Percentiles rank a stretch among this genome's conserved stretches.
Conservation (phyloP, 2,329 filamentous ascomycete genomes). For the Penicillium sp. region DNA sequence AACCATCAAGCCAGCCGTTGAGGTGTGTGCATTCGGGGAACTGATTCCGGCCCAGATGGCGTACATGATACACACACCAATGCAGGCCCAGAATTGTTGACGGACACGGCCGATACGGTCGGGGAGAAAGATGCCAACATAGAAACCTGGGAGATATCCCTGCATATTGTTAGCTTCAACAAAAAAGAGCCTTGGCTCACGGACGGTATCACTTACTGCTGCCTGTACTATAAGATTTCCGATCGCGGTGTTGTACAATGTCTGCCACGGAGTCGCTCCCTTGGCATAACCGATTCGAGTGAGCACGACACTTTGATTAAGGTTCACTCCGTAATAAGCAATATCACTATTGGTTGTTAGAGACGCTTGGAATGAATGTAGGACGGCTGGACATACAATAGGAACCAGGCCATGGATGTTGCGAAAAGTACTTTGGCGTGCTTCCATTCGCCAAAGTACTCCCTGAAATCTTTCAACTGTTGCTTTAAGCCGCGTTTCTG, state of each 20-base stretch:
- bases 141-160: conserved; percentile 30
- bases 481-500: conserved; percentile 16
- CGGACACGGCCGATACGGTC: conserved; percentile 26
- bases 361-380: not conserved
- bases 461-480: conserved; percentile 32
- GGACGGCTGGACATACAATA: conserved; percentile 22
- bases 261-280: conserved; percentile 34
- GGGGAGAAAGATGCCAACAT: conserved; percentile 30
- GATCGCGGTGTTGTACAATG: conserved; percentile 38
- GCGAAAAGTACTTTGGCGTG: conserved; percentile 40
- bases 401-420: conserved; percentile 37
- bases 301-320: conserved; percentile 41
- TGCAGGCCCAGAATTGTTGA: conserved; percentile 27
- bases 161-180: not conserved
- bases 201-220: conserved; percentile 6
- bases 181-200: not conserved
- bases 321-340: conserved; percentile 40
- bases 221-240: conserved; percentile 39
- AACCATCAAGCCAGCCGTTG: conserved; percentile 31
- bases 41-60: conserved; percentile 35
- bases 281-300: conserved; percentile 37
- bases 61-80: conserved; percentile 30
- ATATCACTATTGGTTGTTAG: conserved; percentile 23
- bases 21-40: conserved; percentile 21
- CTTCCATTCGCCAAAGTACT: conserved; percentile 37